Evolutionary conservation across 164 flowering plant species (phyloP), one percentile per base, ranked within the genome.

Genomic region (Vitis riparia): DNA sequence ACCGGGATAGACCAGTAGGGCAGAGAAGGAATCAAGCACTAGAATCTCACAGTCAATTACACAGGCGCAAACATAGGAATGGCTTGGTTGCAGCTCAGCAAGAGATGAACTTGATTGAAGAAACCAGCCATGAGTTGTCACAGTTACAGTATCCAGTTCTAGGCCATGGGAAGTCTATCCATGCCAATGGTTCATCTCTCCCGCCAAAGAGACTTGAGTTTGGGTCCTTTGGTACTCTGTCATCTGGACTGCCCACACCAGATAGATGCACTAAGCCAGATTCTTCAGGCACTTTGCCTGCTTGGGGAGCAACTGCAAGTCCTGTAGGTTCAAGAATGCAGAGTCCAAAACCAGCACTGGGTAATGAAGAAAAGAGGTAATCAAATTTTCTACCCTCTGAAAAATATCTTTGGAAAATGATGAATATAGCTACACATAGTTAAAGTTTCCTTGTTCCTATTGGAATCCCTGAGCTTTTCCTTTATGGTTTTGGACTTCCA

Each of bases 161-260:
- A 37, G 62, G 63, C 13, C 44, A 59, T 56, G 66, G 59, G 60
- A 76, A 69, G 60, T 59, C 57, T 23, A 59, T 55, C 23, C 60
- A 53, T 19, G 68, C n/a, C 16, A 69, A 61, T 71, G 78, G 71
- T n/a, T 49, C 8, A 37, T 19, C 67, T 3, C 53, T 14, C 14
- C 8, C 68, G 13, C 55, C 66, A 12, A 59, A 62, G 53, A 69
- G 29, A 61, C 65, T 66, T 53, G 77, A 78, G 55, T 73, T 70
- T 71, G 75, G 76, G 14, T 73, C 78, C 47, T 11, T 62, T 5
- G 71, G 71, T 53, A 51, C 29, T 51, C 37, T 55, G 32, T 64
- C 51, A 14, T 61, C n/a, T 11, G 68, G 5, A 65, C 65, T 47
- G 9, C 17, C 62, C 32, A 44, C 9, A 9, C 19, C 62, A 59